These are phyloP conservation scores for Rhodosporidiobolus sp. DNA, from an alignment of 768 basidiomycete genomes.

Conservation along the genomic window DNA sequence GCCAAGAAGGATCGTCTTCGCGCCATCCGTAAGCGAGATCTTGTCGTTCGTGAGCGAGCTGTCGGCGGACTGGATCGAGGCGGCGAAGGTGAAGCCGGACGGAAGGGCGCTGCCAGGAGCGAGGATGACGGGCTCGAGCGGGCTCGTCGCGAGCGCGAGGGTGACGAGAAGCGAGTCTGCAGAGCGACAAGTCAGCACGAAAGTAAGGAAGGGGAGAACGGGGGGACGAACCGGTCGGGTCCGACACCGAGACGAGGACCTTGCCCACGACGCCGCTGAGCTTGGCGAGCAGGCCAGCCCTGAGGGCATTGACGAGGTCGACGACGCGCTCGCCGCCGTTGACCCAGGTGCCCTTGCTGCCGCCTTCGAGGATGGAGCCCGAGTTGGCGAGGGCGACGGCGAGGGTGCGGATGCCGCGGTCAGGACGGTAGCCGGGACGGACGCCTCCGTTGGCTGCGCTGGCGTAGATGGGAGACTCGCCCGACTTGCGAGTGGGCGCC, in stretches of 20 bases:
- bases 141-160: slow-evolving; percentile 28
- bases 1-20: slow-evolving; percentile 9
- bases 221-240: slow-evolving; percentile 31
- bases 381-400: slow-evolving; percentile 9
- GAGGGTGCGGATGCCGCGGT: slow-evolving; percentile 8
- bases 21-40: background rate
- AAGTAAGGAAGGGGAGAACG: background rate
- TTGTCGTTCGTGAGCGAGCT: background rate
- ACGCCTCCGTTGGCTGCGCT: background rate
- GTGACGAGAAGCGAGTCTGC: slow-evolving; percentile 39
- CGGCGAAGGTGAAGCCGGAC: slow-evolving; percentile 13
- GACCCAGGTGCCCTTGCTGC: slow-evolving; percentile 24
- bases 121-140: slow-evolving; percentile 26
- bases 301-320: slow-evolving; percentile 8
- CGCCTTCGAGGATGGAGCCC: slow-evolving; percentile 17
- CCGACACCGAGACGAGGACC: slow-evolving; percentile 31
- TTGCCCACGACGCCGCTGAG: background rate
- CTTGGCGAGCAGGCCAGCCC: slow-evolving; percentile 20
- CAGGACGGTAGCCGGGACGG: slow-evolving; percentile 18
- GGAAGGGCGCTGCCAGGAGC: slow-evolving; percentile 17
- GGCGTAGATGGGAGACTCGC: slow-evolving; percentile 32
- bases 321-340: slow-evolving; percentile 30
- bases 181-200: too few species aligned
- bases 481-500: slow-evolving; percentile 5
- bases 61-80: slow-evolving; percentile 21